Base-by-base conservation (phyloP, 1,284 basidiomycete genomes). In the Microbotryum silenes-acaulis region DNA sequence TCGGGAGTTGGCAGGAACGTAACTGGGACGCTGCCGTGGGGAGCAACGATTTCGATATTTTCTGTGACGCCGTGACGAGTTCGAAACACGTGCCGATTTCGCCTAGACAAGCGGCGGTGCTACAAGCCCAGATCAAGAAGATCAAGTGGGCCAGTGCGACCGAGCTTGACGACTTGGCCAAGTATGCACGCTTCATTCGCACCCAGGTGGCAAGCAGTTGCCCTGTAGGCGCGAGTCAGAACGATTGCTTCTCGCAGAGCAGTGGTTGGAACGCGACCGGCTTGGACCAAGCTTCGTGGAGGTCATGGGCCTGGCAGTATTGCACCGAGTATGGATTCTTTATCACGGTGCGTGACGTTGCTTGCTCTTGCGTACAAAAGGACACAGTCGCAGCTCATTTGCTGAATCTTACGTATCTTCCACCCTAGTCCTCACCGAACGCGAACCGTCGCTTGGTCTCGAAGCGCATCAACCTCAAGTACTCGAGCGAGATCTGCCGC, bases 301-400 rank as follows among this genome's bases (percentile, higher is more conserved):
- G 91, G 50, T 79, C 88, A 14, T 97, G 93, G 93, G 74, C 81
- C 3, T 97, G 91, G 81, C 92, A 96, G 75, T 69, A 70, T 49
- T 66, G 70, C 63, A 70, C 69, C 3, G 67, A 42, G 37, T 42
- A 42, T 42, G 37, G 37, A 6, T 18, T 42, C 16, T 45, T 57
- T 7, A 18, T 42, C 12, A 42, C 37, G 37, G 37, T 42, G 37
- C 37, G 37, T 18, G 29, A 14, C 37, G 47, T 51, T 25, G 6
- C 4, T 27, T 27, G 4, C 27, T 27, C 27, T 6, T 1, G 27
- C 27, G 27, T 27, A 1, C 6, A 27, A 6, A 27, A 27, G 27
- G 5, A 27, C 4, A 6, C 6, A 27, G 5, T 27, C 6, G 4
- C 27, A 27, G 27, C 6, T 27, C 6, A 27, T 27, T 27, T 27